Percentiles rank a stretch among this genome's conserved stretches.
Conservation (phyloP, 768 basidiomycete species). For the Rhizopogon roseolus region DNA sequence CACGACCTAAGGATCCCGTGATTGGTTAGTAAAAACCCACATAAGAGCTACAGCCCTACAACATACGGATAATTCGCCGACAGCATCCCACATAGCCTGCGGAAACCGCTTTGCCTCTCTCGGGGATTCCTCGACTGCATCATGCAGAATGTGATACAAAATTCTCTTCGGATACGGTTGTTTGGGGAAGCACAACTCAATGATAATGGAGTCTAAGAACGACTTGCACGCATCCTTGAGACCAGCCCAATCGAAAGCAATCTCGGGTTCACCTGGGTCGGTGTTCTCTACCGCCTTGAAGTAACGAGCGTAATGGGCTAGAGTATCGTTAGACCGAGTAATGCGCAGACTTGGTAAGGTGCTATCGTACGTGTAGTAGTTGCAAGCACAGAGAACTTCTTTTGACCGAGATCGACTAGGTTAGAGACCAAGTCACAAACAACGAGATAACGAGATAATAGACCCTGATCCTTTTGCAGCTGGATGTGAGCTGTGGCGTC, state of each 20-base stretch:
- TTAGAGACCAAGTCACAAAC: constrained; percentile 59
- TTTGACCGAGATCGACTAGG: constrained; percentile 58
- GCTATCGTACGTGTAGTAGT: constrained; percentile 58
- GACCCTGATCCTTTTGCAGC: constrained; percentile 43
- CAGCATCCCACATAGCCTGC: constrained; percentile 74
- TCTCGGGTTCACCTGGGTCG: constrained; percentile 43
- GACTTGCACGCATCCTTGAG: constrained; percentile 65
- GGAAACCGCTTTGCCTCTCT: constrained; percentile 73
- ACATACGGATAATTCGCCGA: constrained; percentile 74
- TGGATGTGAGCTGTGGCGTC: constrained; percentile 49
- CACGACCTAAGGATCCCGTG: constrained; percentile 39
- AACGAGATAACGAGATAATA: constrained; percentile 58
- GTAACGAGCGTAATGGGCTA: constrained; percentile 70
- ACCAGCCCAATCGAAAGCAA: constrained; percentile 61
- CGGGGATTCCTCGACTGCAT: constrained; percentile 70
- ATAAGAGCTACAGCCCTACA: not conserved
- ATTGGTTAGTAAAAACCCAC: not conserved
- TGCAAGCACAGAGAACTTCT: constrained; percentile 63
- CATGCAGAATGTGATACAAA: constrained; percentile 61
- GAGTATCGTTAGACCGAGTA: constrained; percentile 2
- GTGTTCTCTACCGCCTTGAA: constrained; percentile 46
- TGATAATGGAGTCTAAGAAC: constrained; percentile 78
- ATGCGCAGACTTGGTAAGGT: constrained; percentile 2
- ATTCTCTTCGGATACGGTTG: constrained; percentile 64
- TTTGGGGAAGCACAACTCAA: constrained; percentile 75